Evolutionary conservation across 148 eudicot species (phyloP).

Genomic region (Cornus controversa): DNA sequence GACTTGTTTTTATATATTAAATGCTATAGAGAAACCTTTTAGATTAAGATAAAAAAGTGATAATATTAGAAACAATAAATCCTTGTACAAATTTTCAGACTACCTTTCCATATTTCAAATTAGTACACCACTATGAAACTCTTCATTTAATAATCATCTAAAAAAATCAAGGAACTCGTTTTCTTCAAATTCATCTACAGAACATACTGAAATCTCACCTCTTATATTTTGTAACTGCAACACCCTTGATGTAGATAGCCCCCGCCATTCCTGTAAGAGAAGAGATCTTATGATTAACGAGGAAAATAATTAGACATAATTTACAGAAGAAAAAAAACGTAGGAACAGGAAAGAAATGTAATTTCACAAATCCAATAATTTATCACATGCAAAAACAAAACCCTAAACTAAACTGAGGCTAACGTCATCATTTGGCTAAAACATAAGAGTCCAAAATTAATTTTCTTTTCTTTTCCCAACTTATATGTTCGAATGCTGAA

Average conservation of each 20-base stretch:
- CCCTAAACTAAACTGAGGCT: background rate
- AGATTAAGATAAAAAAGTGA: background rate
- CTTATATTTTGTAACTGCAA: constrained; percentile 84
- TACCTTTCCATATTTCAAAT: background rate
- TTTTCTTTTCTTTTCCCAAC: background rate
- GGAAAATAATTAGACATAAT: background rate
- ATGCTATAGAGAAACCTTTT: background rate
- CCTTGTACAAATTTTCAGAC: background rate
- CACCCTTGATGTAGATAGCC: constrained; percentile 91
- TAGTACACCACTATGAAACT: background rate
- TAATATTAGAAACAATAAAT: background rate
- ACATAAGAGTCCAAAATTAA: background rate
- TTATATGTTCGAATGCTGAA: background rate
- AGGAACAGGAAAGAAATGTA: background rate
- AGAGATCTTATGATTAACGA: background rate
- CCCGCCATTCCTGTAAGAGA: constrained; percentile 83
- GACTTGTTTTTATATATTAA: background rate
- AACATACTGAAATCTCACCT: constrained; percentile 37
- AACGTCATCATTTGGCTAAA: background rate
- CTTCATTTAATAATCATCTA: background rate
- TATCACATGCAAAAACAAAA: background rate
- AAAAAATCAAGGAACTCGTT: background rate
- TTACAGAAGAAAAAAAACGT: background rate
- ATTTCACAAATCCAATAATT: background rate
- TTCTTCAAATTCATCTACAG: background rate